phyloP scores from a whole-genome alignment of 108 stramenopile genomes.

The Skeletonema menzelii region DNA sequence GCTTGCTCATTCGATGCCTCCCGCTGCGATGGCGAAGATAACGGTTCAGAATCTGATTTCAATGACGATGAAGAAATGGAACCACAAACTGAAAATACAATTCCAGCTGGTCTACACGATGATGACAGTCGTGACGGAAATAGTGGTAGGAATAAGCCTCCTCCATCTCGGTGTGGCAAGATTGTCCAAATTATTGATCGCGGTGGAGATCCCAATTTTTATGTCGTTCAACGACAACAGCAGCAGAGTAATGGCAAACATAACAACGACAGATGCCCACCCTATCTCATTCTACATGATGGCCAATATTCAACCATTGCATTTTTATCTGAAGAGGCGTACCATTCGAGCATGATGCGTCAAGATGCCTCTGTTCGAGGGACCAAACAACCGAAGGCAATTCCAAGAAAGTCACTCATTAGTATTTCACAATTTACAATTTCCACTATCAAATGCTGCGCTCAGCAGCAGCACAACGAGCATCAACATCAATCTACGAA shows the following conservation, averaged over 20 bases:
- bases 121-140: background rate
- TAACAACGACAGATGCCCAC: constrained; percentile 8
- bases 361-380: background rate
- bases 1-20: constrained; percentile 11
- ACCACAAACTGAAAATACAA: constrained; percentile 26
- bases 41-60: background rate
- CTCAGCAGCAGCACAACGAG: background rate
- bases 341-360: background rate
- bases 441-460: constrained; percentile 20
- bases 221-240: background rate
- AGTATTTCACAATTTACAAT: constrained; percentile 20
- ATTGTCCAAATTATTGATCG: constrained; percentile 35
- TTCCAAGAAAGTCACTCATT: constrained; percentile 6
- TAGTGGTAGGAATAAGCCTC: background rate
- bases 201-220: constrained; percentile 11
- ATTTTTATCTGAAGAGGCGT: constrained; percentile 21
- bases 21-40: background rate
- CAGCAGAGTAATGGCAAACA: background rate
- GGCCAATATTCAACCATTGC: constrained; percentile 20
- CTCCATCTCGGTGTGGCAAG: constrained; percentile 27
- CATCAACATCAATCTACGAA: background rate
- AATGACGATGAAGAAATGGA: constrained; percentile 2
- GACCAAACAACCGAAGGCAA: background rate
- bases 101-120: constrained; percentile 21
- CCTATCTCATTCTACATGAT: constrained; percentile 36